phyloP scores from a whole-genome alignment of 495 filamentous ascomycete species.

The Neurospora terricola region DNA sequence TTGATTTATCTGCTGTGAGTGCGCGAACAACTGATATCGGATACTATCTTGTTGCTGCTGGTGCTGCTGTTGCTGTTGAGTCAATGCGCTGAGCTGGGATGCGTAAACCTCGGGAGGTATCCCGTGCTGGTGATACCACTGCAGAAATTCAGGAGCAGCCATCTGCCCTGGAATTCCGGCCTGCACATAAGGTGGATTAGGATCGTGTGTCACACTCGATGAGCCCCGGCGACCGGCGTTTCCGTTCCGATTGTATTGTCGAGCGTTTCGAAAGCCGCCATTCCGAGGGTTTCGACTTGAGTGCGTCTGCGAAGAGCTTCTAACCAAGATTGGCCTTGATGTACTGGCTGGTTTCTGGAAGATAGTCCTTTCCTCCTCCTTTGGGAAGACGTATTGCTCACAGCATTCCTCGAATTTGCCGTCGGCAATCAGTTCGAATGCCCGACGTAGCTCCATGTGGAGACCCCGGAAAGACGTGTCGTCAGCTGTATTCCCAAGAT shows the following conservation, averaged over 20 bases:
- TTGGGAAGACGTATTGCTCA: conserved; percentile 74
- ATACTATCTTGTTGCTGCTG: conserved; percentile 19
- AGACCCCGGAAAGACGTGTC: conserved; percentile 86
- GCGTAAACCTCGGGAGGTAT: conserved; percentile 36
- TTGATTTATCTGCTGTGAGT: conserved; percentile 35
- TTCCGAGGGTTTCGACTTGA: conserved; percentile 43
- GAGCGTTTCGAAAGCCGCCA: conserved; percentile 47
- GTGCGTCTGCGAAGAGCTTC: conserved; percentile 43
- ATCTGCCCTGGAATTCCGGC: conserved; percentile 10
- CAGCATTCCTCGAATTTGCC: conserved; percentile 72
- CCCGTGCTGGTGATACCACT: conserved; percentile 31
- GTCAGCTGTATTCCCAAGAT: conserved; percentile 93
- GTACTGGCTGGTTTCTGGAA: conserved; percentile 58
- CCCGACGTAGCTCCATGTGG: conserved; percentile 79
- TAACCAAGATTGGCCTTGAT: conserved; percentile 36
- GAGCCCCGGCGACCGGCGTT: conserved; percentile 32
- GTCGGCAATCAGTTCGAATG: conserved; percentile 69
- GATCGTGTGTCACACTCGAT: conserved; percentile 30
- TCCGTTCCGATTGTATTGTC: conserved; percentile 40
- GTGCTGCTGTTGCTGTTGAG: conserved; percentile 25
- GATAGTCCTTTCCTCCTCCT: conserved; percentile 60
- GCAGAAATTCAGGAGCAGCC: conserved; percentile 26
- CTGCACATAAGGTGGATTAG: conserved; percentile 15
- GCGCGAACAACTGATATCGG: conserved; percentile 37
- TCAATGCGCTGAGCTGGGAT: conserved; percentile 26